These are phyloP conservation scores for Termitomyces sp. DNA, from an alignment of 768 basidiomycete species.

Conservation along the genomic window DNA sequence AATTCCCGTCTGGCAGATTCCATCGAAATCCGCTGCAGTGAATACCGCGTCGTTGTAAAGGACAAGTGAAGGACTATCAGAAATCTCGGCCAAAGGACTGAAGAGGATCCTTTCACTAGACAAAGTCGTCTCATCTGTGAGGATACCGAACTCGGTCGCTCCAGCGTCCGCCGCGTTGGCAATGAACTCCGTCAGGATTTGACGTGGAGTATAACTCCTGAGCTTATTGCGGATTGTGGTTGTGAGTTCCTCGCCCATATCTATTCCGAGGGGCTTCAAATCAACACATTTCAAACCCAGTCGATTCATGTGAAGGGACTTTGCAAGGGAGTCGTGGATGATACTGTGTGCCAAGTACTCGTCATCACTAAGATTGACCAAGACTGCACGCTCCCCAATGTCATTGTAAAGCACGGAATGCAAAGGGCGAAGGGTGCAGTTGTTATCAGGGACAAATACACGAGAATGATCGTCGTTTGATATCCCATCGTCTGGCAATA, in stretches of 20 bases:
- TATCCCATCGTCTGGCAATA: conserved; percentile 19
- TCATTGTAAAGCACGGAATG: conserved; percentile 34
- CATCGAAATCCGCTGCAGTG: conserved; percentile 36
- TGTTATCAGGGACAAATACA: conserved; percentile 31
- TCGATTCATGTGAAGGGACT: conserved; percentile 23
- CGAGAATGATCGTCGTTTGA: neutral
- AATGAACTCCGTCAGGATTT: conserved; percentile 44
- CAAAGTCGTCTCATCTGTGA: conserved; percentile 27
- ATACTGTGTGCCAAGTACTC: conserved; percentile 23
- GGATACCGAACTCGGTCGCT: conserved; percentile 36
- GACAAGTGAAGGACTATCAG: conserved; percentile 31
- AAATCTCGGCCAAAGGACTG: conserved; percentile 28
- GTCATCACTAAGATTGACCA: conserved; percentile 15
- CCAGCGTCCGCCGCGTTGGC: conserved; percentile 50
- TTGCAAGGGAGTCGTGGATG: conserved; percentile 26
- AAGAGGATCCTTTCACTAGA: conserved; percentile 22
- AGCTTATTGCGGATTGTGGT: conserved; percentile 38
- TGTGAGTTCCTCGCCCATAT: conserved; percentile 38
- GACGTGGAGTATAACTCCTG: conserved; percentile 33
- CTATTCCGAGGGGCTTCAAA: conserved; percentile 19
- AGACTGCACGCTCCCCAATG: conserved; percentile 24
- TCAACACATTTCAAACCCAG: conserved; percentile 30
- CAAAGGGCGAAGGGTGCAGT: conserved; percentile 21
- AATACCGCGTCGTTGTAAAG: conserved; percentile 41
- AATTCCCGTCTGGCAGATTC: conserved; percentile 37